Evolutionary conservation across 2,329 filamentous ascomycete genomes (phyloP).

Genomic region (Cadophora gregata): DNA sequence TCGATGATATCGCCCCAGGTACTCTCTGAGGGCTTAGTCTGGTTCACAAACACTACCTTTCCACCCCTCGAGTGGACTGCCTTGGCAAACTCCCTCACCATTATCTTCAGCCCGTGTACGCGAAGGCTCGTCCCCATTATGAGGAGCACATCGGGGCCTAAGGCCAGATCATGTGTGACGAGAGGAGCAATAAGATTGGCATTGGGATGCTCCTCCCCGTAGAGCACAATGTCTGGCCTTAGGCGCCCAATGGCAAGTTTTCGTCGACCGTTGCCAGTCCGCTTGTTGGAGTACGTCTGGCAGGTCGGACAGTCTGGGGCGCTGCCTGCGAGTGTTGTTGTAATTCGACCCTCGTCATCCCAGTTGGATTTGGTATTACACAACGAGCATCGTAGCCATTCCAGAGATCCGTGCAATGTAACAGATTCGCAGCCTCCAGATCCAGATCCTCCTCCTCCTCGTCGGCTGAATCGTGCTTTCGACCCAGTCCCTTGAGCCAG

Average conservation of each 20-base stretch:
- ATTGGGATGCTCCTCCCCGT: conserved; percentile 75
- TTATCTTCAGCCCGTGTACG: conserved; percentile 73
- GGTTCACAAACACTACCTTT: conserved; percentile 75
- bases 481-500: conserved; percentile 66
- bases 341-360: conserved; percentile 58
- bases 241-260: conserved; percentile 71
- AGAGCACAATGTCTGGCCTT: conserved; percentile 75
- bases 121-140: conserved; percentile 74
- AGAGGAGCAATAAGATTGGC: conserved; percentile 72
- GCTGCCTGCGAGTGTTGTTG: conserved; percentile 59
- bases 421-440: conserved; percentile 53
- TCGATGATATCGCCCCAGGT: conserved; percentile 76
- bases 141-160: conserved; percentile 70
- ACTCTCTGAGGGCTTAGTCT: conserved; percentile 74
- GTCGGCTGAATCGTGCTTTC: conserved; percentile 60
- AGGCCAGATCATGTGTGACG: conserved; percentile 68
- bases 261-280: conserved; percentile 69
- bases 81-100: conserved; percentile 75
- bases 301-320: conserved; percentile 73
- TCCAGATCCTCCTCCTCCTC: conserved; percentile 24
- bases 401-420: conserved; percentile 74
- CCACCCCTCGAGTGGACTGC: conserved; percentile 69
- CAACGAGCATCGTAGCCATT: conserved; percentile 66
- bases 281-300: conserved; percentile 63
- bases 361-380: conserved; percentile 64